Percentiles rank a stretch among this genome's conserved stretches.
Conservation (phyloP, 306 rosid genomes). For the Lupinus albus region DNA sequence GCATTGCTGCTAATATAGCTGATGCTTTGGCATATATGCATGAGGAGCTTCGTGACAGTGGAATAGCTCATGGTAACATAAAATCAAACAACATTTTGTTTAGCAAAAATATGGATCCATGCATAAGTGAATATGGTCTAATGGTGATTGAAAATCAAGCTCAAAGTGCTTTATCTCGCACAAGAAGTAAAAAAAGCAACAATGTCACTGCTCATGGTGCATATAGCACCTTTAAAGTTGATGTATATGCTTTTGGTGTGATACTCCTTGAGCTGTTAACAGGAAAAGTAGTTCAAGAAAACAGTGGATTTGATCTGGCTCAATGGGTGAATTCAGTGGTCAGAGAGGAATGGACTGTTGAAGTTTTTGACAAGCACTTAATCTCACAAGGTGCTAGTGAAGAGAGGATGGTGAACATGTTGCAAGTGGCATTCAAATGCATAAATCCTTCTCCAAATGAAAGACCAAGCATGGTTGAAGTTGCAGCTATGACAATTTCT, state of each 20-base stretch:
- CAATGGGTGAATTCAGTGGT: slow-evolving; percentile 56
- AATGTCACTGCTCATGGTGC: slow-evolving; percentile 7
- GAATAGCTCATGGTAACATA: slow-evolving; percentile 57
- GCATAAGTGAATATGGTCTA: slow-evolving; percentile 63
- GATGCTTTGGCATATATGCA: slow-evolving; percentile 61
- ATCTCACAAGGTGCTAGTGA: slow-evolving; percentile 53
- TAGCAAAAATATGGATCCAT: slow-evolving; percentile 50
- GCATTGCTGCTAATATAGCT: slow-evolving; percentile 52
- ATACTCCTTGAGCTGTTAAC: slow-evolving; percentile 62
- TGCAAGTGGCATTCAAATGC: slow-evolving; percentile 57
- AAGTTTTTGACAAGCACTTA: slow-evolving; percentile 50
- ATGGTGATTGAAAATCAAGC: slow-evolving; percentile 51
- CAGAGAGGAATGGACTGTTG: slow-evolving; percentile 58
- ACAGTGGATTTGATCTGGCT: slow-evolving; percentile 49
- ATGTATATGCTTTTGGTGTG: slow-evolving; percentile 58
- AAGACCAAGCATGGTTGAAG: slow-evolving; percentile 51
- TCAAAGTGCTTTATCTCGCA: slow-evolving; percentile 20
- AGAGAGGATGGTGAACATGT: slow-evolving; percentile 62
- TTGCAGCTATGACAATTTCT: slow-evolving; percentile 39
- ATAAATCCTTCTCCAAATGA: slow-evolving; percentile 45
- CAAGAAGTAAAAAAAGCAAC: slow-evolving; percentile 27
- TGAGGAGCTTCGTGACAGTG: slow-evolving; percentile 47
- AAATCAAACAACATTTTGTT: slow-evolving; percentile 64
- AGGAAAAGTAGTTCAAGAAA: slow-evolving; percentile 52
- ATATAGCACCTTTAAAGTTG: slow-evolving; percentile 50